Base-by-base conservation (phyloP, 352 stramenopile species). In the Pythium insidiosum region DNA sequence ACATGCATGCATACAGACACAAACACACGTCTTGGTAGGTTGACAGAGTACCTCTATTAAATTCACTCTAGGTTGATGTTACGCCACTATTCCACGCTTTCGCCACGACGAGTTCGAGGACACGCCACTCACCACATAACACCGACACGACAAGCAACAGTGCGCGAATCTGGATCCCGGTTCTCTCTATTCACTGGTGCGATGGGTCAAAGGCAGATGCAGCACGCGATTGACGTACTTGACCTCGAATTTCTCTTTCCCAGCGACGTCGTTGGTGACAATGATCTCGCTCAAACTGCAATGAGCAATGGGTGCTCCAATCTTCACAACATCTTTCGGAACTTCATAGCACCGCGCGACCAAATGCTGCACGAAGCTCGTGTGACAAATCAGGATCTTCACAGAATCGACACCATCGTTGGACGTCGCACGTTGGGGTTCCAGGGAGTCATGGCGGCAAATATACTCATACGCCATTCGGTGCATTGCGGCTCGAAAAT, bases 121-220 rank as follows among this genome's bases (percentile, higher is more conserved):
- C n/a, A n/a, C n/a, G n/a, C n/a, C n/a, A n/a, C n/a, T n/a, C n/a
- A n/a, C n/a, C n/a, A n/a, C n/a, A n/a, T n/a, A n/a, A n/a, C n/a
- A n/a, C n/a, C n/a, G n/a, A n/a, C n/a, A n/a, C n/a, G n/a, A n/a
- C n/a, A n/a, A n/a, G n/a, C n/a, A n/a, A n/a, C n/a, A n/a, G n/a
- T n/a, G n/a, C n/a, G n/a, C n/a, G n/a, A n/a, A n/a, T n/a, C n/a
- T n/a, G n/a, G n/a, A n/a, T n/a, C n/a, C n/a, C n/a, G n/a, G n/a
- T n/a, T n/a, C n/a, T n/a, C n/a, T n/a, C 75, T 65, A 89, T 50
- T 89, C 74, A 51, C 71, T 86, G 10, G 77, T 86, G 25, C 76
- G 77, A 38, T 88, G 68, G 2, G 73, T 87, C 21, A 87, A 65
- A 12, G 73, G 69, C 44, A 89, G 51, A 43, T 89, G 77, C 10